Conservation (phyloP, 1,284 basidiomycete genomes). For the Cryptococcus sp. region DNA sequence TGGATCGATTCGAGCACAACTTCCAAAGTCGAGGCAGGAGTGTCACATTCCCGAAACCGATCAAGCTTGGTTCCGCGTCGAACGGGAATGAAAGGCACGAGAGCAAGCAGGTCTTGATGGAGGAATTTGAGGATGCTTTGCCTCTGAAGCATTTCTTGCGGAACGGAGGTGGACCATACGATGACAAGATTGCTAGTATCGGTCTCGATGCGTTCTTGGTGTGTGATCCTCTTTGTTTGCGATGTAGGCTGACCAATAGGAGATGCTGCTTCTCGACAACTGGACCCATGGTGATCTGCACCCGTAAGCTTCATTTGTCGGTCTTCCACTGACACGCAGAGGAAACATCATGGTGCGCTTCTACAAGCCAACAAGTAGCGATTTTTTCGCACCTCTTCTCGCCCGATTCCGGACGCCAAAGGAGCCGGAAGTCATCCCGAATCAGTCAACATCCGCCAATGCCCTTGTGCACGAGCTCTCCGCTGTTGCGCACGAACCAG, state of each 20-base stretch:
- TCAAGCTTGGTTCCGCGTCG: slow-evolving; percentile 45
- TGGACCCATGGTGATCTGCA: slow-evolving; percentile 90
- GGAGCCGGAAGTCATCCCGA: slow-evolving; percentile 13
- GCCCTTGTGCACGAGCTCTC: slow-evolving; percentile 65
- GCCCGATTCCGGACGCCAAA: slow-evolving; percentile 25
- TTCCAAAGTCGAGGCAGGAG: slow-evolving; percentile 70
- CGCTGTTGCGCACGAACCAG: slow-evolving; percentile 54
- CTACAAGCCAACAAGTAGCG: slow-evolving; percentile 66
- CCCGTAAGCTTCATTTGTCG: slow-evolving; percentile 29
- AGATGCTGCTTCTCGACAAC: slow-evolving; percentile 97
- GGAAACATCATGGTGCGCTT: slow-evolving; percentile 99
- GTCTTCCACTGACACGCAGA: slow-evolving; percentile 51
- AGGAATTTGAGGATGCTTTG: slow-evolving; percentile 89
- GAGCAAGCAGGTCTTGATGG: slow-evolving; percentile 69
- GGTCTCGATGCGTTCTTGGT: slow-evolving; percentile 94
- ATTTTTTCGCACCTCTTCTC: slow-evolving; percentile 49
- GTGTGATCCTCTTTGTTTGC: slow-evolving; percentile 38
- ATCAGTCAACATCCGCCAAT: slow-evolving; percentile 29
- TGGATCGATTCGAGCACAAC: slow-evolving; percentile 78
- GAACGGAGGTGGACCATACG: slow-evolving; percentile 86
- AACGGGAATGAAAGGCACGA: slow-evolving; percentile 15
- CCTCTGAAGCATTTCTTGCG: slow-evolving; percentile 82
- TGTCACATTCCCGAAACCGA: slow-evolving; percentile 83
- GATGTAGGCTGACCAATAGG: slow-evolving; percentile 50
- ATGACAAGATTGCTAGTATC: slow-evolving; percentile 82